Percentiles rank a stretch among this genome's conserved stretches.
phyloP scores from a whole-genome alignment of 805 yeast genomes.

The Nakazawaea anatomiae region DNA sequence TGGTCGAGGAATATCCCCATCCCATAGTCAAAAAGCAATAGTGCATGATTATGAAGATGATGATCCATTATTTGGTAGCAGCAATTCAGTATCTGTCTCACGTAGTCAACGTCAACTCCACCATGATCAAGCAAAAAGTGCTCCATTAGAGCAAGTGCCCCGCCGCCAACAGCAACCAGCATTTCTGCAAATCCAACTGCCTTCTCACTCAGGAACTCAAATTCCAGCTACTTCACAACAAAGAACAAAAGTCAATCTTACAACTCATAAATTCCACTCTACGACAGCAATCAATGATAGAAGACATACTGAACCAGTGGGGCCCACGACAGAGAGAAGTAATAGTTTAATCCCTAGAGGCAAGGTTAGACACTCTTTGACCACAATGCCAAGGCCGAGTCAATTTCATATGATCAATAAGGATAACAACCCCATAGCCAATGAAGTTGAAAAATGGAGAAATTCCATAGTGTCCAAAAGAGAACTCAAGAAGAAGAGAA shows the following conservation, averaged over 20 bases:
- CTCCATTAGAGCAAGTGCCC: too few species aligned
- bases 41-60: conserved; percentile 5
- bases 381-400: background rate
- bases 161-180: background rate
- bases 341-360: background rate
- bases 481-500: conserved; percentile 33
- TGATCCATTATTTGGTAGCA: conserved; percentile 2
- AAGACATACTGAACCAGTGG: conserved; percentile 6
- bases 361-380: background rate
- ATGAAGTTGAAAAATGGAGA: conserved; percentile 47
- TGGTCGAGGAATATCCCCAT: background rate
- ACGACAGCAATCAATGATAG: conserved; percentile 1
- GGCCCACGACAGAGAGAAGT: background rate
- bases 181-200: too few species aligned
- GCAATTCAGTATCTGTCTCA: background rate
- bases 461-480: conserved; percentile 39
- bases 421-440: conserved; percentile 21
- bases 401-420: background rate
- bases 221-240: background rate
- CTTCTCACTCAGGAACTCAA: too few species aligned
- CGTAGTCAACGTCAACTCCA: background rate
- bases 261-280: background rate
- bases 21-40: background rate
- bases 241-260: background rate
- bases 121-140: background rate